These are phyloP conservation scores for Penicillium sclerotiorum DNA, from an alignment of 2,329 filamentous ascomycete genomes.

Conservation along the genomic window DNA sequence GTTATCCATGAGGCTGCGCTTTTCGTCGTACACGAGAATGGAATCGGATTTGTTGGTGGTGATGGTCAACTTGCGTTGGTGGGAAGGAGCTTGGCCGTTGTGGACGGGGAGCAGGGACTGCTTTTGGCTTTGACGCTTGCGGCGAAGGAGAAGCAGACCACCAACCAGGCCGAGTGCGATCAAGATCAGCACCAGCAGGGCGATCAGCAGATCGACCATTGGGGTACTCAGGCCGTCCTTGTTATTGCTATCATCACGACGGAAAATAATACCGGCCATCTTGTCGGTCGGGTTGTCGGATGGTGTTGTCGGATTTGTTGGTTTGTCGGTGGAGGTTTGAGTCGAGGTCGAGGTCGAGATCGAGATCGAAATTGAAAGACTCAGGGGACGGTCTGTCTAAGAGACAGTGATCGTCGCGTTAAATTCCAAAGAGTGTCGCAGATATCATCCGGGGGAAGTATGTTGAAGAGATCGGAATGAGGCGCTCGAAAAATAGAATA, in stretches of 20 bases:
- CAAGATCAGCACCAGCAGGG: conserved; percentile 76
- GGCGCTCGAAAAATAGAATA: conserved; percentile 9
- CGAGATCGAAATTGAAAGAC: background rate
- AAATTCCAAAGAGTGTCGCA: conserved; percentile 22
- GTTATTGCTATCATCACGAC: conserved; percentile 50
- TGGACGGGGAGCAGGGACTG: conserved; percentile 65
- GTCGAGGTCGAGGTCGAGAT: background rate
- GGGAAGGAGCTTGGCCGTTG: conserved; percentile 58
- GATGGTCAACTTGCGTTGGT: conserved; percentile 63
- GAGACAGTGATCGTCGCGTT: conserved; percentile 21
- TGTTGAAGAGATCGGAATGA: conserved; percentile 12
- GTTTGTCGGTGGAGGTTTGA: background rate
- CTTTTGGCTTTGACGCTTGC: conserved; percentile 58
- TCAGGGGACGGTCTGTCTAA: background rate
- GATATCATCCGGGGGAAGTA: conserved; percentile 19
- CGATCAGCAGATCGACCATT: conserved; percentile 76
- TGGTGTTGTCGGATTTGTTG: conserved; percentile 6
- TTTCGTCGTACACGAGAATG: conserved; percentile 76
- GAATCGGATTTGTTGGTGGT: conserved; percentile 65
- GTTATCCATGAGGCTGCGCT: conserved; percentile 76
- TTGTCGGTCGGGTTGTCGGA: conserved; percentile 16
- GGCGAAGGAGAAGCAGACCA: conserved; percentile 72
- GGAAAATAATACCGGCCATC: conserved; percentile 51
- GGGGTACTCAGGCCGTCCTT: conserved; percentile 57
- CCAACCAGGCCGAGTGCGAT: conserved; percentile 69